Base-by-base conservation (phyloP, 2,329 filamentous ascomycete genomes). In the Botrytis fabae region DNA sequence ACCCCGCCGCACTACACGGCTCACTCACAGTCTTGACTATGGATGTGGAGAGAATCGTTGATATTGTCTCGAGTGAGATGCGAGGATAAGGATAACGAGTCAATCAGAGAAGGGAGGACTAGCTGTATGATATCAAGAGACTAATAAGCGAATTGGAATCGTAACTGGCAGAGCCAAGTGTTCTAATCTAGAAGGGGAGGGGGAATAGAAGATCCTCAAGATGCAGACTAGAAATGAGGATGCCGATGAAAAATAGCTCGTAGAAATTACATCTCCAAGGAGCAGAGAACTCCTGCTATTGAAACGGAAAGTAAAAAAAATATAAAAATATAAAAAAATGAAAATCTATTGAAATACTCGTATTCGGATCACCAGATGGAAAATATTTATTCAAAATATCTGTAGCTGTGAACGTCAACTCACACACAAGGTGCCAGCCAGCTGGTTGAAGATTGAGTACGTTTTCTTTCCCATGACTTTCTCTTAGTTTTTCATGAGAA, bases 401-500 rank as follows among this genome's bases (percentile, higher is more conserved):
- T 22, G 2, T 22, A 22, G 44, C 8, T 20, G 22, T 48, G 8
- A 48, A 48, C 20, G 22, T 38, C 8, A 9, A 38, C 38, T 38
- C 38, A 38, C 38, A 38, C 38, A 38, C 38, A 38, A 38, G 8
- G 8, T 38, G 7, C 7, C 8, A 38, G 7, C 7, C 8, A 38
- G 38, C 7, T 1, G 8, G 8, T 1, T 38, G 7, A 38, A 7
- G 8, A 8, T 38, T 8, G 7, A 38, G 7, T 1, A 38, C 7
- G 38, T 8, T 51, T n/a, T 51, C 0, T n/a, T 16, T 16, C 0
- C n/a, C 0, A 51, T 2, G 48, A 25, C 2, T 7, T 22, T n/a
- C 2, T 28, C 2, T 28, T 28, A 28, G 1, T 14, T 51, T 51
- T 14, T 10, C 16, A 51, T 28, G 2, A 8, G 5, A 1, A 16